Evolutionary conservation across 1,284 basidiomycete genomes (phyloP).

Genomic region (Ustilago nuda): DNA sequence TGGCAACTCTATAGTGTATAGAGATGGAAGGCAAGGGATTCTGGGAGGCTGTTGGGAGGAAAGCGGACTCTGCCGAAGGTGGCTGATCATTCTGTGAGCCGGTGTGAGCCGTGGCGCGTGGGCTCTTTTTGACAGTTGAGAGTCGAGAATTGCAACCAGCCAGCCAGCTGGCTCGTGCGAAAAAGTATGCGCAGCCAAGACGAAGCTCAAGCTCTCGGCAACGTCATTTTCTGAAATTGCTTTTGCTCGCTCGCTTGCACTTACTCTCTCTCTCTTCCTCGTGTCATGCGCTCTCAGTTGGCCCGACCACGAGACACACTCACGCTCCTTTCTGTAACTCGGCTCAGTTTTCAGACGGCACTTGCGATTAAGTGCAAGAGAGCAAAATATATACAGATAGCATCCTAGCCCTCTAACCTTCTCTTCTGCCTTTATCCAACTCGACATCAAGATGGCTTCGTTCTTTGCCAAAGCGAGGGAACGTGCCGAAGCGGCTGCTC

Average conservation of each 20-base stretch:
- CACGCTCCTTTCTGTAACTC: neutral
- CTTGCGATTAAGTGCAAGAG: neutral
- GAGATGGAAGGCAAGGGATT: too few species aligned
- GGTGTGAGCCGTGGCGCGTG: too few species aligned
- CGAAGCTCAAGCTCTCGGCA: neutral
- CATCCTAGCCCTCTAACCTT: neutral
- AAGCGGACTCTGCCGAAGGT: too few species aligned
- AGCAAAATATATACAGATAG: neutral
- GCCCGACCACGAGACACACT: conserved; percentile 6
- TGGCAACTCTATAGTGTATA: too few species aligned
- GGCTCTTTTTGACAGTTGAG: neutral
- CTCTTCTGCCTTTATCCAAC: conserved; percentile 3
- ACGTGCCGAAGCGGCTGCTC: conserved; percentile 60
- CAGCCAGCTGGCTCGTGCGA: conserved; percentile 9
- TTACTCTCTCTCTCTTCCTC: neutral
- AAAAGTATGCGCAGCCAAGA: conserved; percentile 2
- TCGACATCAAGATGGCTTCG: conserved; percentile 46
- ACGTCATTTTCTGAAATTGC: conserved; percentile 8
- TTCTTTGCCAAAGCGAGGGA: conserved; percentile 62
- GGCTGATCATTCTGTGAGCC: too few species aligned
- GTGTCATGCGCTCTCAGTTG: neutral
- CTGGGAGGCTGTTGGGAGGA: too few species aligned
- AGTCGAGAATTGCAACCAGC: neutral
- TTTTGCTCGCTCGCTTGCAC: neutral
- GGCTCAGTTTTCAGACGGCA: neutral